Evolutionary conservation across 306 rosid genomes (phyloP).

Genomic region (Chamaecrista fasciculata): DNA sequence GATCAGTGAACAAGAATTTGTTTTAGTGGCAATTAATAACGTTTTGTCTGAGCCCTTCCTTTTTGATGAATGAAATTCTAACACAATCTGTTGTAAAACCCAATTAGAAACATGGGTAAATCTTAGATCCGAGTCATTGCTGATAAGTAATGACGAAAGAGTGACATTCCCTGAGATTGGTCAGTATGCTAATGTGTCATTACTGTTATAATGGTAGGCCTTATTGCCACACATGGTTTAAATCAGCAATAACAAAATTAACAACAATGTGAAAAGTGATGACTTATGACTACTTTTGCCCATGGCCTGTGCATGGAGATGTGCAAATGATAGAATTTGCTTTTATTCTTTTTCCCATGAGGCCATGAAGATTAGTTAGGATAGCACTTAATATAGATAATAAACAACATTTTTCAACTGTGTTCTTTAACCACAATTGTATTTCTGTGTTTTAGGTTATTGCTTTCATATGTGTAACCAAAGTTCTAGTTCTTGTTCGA

Average conservation of each 20-base stretch:
- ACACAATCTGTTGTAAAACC: neutral
- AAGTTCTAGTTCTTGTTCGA: constrained; percentile 3
- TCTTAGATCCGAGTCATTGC: neutral
- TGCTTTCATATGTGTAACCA: constrained; percentile 6
- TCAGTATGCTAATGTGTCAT: neutral
- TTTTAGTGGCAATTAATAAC: neutral
- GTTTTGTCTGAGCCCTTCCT: neutral
- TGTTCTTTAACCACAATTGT: neutral
- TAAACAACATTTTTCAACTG: neutral
- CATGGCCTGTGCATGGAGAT: neutral
- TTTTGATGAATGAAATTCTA: neutral
- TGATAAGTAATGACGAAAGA: neutral
- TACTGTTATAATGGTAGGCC: neutral
- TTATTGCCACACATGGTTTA: neutral
- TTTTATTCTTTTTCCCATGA: neutral
- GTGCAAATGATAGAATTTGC: neutral
- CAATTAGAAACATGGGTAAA: neutral
- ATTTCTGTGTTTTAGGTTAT: neutral
- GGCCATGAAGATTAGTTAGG: neutral
- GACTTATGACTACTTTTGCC: neutral
- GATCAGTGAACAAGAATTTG: neutral
- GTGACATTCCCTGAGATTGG: neutral
- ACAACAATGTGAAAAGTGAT: neutral
- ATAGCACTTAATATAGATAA: neutral
- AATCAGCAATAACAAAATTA: neutral